These are phyloP conservation scores for Camillea tinctor DNA, from an alignment of 2,329 filamentous ascomycete species.

Conservation along the genomic window DNA sequence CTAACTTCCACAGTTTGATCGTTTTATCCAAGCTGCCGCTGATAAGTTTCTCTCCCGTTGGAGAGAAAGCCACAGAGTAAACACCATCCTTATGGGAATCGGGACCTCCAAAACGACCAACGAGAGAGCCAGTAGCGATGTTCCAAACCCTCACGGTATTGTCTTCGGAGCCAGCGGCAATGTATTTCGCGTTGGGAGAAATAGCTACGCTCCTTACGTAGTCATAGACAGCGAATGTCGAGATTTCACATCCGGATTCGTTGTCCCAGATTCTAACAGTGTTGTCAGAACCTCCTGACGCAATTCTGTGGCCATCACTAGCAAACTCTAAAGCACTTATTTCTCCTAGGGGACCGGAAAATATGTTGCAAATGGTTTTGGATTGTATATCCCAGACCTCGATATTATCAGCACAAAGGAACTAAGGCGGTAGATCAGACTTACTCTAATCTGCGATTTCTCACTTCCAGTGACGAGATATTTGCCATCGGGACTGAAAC, in stretches of 20 bases:
- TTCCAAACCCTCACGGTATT: slow-evolving; percentile 99
- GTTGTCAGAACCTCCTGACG: slow-evolving; percentile 90
- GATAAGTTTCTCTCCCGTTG: slow-evolving; percentile 87
- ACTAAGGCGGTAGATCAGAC: slow-evolving; percentile 31
- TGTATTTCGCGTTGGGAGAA: slow-evolving; percentile 89
- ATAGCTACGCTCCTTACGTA: slow-evolving; percentile 97
- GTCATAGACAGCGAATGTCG: slow-evolving; percentile 89
- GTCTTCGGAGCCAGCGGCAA: slow-evolving; percentile 91
- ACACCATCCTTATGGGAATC: slow-evolving; percentile 96
- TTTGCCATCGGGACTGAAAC: slow-evolving; percentile 94
- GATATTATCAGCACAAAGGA: slow-evolving; percentile 8
- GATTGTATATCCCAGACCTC: slow-evolving; percentile 92
- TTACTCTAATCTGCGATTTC: slow-evolving; percentile 90
- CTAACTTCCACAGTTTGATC: slow-evolving; percentile 98
- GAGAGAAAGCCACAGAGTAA: slow-evolving; percentile 94
- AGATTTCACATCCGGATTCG: slow-evolving; percentile 74
- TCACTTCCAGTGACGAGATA: slow-evolving; percentile 95
- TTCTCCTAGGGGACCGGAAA: slow-evolving; percentile 96
- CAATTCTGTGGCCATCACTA: slow-evolving; percentile 88
- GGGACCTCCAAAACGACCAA: slow-evolving; percentile 87
- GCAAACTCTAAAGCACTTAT: slow-evolving; percentile 97
- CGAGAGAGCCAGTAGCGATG: slow-evolving; percentile 76
- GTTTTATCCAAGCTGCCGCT: slow-evolving; percentile 95
- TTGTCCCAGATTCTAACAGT: slow-evolving; percentile 97
- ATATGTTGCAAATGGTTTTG: slow-evolving; percentile 84